phyloP scores from a whole-genome alignment of 495 filamentous ascomycete species.

The Chaetomium cochliodes region DNA sequence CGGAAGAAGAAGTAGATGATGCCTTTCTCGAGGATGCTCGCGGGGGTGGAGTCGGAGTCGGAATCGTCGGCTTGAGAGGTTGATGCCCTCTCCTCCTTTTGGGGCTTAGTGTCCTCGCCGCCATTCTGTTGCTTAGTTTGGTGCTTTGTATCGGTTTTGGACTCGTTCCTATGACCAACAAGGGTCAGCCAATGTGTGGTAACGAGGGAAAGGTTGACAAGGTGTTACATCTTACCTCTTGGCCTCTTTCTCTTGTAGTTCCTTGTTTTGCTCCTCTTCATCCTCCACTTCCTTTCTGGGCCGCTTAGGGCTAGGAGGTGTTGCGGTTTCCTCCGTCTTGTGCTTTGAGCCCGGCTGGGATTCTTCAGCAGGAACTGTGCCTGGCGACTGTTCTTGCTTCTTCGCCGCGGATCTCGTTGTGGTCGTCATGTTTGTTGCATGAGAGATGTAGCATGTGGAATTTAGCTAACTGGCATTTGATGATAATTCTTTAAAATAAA shows the following conservation, averaged over 20 bases:
- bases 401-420: conserved; percentile 28
- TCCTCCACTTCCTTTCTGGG: conserved; percentile 17
- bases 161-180: too few relatives aligned
- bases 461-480: too few relatives aligned
- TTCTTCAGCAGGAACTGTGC: conserved; percentile 19
- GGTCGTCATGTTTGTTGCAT: conserved; percentile 22
- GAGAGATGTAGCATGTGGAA: not conserved
- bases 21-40: conserved; percentile 85
- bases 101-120: not conserved
- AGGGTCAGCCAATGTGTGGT: too few relatives aligned
- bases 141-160: too few relatives aligned
- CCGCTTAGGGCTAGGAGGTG: conserved; percentile 23
- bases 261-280: not conserved
- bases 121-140: not conserved
- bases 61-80: conserved; percentile 21
- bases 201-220: too few relatives aligned
- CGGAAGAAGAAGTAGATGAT: conserved; percentile 94
- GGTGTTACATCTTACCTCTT: too few relatives aligned
- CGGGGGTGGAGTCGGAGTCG: conserved; percentile 44
- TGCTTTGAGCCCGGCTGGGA: conserved; percentile 30
- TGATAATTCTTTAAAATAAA: too few relatives aligned
- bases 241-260: not conserved
- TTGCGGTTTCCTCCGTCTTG: conserved; percentile 18
- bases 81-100: conserved; percentile 5
- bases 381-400: conserved; percentile 11